A percentile compares a stretch with the other conserved stretches of the same genome.
Conservation (phyloP, 2,329 filamentous ascomycete species). For the Phyllosticta citribraziliensis region DNA sequence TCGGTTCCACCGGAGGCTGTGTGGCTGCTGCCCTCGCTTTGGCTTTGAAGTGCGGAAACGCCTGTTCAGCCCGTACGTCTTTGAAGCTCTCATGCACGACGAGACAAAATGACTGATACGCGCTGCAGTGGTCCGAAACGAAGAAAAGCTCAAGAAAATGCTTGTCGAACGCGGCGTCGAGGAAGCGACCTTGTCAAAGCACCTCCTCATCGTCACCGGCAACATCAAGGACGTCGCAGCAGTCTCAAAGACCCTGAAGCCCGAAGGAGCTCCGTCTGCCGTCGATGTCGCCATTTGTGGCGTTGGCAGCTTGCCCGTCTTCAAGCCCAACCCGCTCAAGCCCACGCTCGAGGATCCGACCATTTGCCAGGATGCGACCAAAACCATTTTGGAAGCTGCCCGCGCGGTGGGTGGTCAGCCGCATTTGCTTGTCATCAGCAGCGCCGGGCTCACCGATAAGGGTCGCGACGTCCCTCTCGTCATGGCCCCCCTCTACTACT, state of each 20-base stretch:
- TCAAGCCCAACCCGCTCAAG: constrained; percentile 16
- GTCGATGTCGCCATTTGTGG: constrained; percentile 39
- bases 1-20: not conserved
- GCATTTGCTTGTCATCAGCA: constrained; percentile 24
- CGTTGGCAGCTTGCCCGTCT: constrained; percentile 31
- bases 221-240: not conserved
- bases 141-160: not conserved
- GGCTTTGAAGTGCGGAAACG: not conserved
- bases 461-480: constrained; percentile 28
- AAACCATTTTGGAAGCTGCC: constrained; percentile 23
- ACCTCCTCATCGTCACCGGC: not conserved
- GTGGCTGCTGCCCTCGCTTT: not conserved
- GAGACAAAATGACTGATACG: not conserved
- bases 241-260: not conserved
- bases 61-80: not conserved
- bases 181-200: not conserved
- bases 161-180: not conserved
- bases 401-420: not conserved
- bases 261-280: constrained; percentile 1
- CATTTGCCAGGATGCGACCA: constrained; percentile 26
- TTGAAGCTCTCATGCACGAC: not conserved
- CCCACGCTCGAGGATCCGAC: constrained; percentile 24
- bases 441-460: constrained; percentile 26
- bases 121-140: not conserved
- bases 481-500: constrained; percentile 26